Evolutionary conservation across 139 green algal genomes (phyloP), one percentile per base, ranked within the genome.

Genomic region (Nannochloris sp.): DNA sequence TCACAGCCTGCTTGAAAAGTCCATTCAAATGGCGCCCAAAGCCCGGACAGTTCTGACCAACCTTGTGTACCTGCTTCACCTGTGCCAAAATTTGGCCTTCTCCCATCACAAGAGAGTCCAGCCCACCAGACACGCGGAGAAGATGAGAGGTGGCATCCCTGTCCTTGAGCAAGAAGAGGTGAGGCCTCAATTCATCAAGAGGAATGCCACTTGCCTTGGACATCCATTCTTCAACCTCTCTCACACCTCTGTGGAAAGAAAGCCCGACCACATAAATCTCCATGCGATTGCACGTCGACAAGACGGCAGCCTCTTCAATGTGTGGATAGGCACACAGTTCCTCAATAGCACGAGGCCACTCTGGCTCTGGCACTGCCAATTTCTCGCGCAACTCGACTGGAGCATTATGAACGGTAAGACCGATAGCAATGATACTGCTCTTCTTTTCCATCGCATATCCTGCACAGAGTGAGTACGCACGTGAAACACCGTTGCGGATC

Each of bases 221-320:
- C 77, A 99, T 92, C 94, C 94, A 99, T 63, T 98, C 91, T 74
- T 96, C 92, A 1, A 98, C 87, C 80, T 99, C 92, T 5, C 84
- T 74, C 28, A 96, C 89, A 31, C 89, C 92, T 6, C 92, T 70
- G 76, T 99, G 87, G 81, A 87, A 98, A 20, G 80, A 91, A 8
- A 96, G 75, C 2, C 79, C 94, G n/a, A 97, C 87, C 3, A 95
- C 84, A 62, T 98, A 98, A 5, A 99, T 79, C 82, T 99, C 94
- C 91, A 99, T 95, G 51, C 94, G 86, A 80, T 99, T 99, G 85
- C 94, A 99, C 17, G 94, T 99, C 26, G 85, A 95, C 29, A 99
- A 79, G 29, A 98, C 86, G 4, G 75, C 93, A 1, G 94, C 93
- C 80, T 99, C 94, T 78, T 98, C 92, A 20, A 99, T 93, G 76